phyloP scores from a whole-genome alignment of 1,284 basidiomycete species.

The Cutaneotrichosporon arboriforme region DNA sequence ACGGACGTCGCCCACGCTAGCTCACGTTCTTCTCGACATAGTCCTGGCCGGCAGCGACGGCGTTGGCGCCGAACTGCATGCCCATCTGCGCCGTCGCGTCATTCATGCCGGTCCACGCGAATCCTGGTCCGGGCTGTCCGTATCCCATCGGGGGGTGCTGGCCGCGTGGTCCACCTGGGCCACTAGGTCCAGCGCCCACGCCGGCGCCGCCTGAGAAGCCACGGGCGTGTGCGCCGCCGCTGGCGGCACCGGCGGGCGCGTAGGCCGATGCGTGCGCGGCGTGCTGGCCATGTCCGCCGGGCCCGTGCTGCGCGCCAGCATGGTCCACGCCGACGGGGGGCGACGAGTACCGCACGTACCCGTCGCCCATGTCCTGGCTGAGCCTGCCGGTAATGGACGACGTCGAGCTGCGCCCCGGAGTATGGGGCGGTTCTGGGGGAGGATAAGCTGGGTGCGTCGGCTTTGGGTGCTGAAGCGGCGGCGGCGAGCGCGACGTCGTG shows the following conservation, averaged over 20 bases:
- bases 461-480: slow-evolving; percentile 79
- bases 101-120: slow-evolving; percentile 56
- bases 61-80: slow-evolving; percentile 89
- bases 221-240: slow-evolving; percentile 1
- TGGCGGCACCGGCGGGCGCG: slow-evolving; percentile 1
- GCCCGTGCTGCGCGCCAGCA: background rate
- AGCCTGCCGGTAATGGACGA: slow-evolving; percentile 49
- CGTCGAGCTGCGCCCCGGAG: slow-evolving; percentile 52
- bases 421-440: slow-evolving; percentile 79
- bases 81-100: slow-evolving; percentile 93
- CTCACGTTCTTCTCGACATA: slow-evolving; percentile 91
- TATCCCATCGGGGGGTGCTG: slow-evolving; percentile 18
- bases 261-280: slow-evolving; percentile 16
- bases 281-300: slow-evolving; percentile 25
- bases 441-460: slow-evolving; percentile 78
- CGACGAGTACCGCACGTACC: slow-evolving; percentile 45
- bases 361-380: slow-evolving; percentile 38
- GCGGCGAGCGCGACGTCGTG: slow-evolving; percentile 58
- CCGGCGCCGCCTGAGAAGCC: slow-evolving; percentile 1
- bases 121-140: slow-evolving; percentile 12
- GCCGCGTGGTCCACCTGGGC: slow-evolving; percentile 3
- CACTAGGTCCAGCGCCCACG: no score
- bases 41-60: slow-evolving; percentile 87
- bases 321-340: slow-evolving; percentile 40
- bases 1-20: slow-evolving; percentile 17